Evolutionary conservation across 129 eudicot genomes (phyloP), one percentile per base, ranked within the genome.

Genomic region (Glebionis coronaria): DNA sequence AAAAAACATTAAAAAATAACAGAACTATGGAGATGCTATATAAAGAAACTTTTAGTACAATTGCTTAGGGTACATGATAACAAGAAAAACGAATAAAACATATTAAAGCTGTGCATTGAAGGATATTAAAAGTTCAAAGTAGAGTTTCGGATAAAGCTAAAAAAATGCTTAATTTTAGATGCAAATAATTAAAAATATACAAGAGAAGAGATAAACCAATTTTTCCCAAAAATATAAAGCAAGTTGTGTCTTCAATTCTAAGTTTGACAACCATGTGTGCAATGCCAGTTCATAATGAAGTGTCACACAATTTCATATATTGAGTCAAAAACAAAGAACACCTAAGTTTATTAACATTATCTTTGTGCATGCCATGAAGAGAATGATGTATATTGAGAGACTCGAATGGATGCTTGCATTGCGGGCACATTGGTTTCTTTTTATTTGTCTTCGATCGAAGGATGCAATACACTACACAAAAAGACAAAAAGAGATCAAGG

Each of bases 371-470:
- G 73, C 96, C 94, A 83, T 89, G 94, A 77, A 89, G 96, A 28
- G 90, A 76, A 25, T 86, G 90, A 67, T 89, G 94, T 31, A 89
- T 50, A 71, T 78, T 76, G 64, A 89, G 94, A 63, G 81, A 83
- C 74, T 76, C 87, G 19, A 89, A 89, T 3, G 90, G 90, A 76
- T 83, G 70, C 68, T 90, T 90, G 80, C 97, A 90, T 75, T 90
- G 95, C 20, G 97, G 97, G 70, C 97, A 90, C 0, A 82, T 84
- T 14, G 97, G 95, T 68, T 87, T 84, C 73, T 76, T 79, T 63
- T 87, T 85, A 76, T 82, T 84, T 8, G 97, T 78, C 16, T 95
- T 92, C 97, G 95, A 90, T 58, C 79, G 85, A 15, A 90, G 83
- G 72, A 90, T 90, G 84, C 97, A 90, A 82, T 81, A 87, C 90